Base-by-base conservation (phyloP, 2,329 filamentous ascomycete species). In the Epichloe bromicola region DNA sequence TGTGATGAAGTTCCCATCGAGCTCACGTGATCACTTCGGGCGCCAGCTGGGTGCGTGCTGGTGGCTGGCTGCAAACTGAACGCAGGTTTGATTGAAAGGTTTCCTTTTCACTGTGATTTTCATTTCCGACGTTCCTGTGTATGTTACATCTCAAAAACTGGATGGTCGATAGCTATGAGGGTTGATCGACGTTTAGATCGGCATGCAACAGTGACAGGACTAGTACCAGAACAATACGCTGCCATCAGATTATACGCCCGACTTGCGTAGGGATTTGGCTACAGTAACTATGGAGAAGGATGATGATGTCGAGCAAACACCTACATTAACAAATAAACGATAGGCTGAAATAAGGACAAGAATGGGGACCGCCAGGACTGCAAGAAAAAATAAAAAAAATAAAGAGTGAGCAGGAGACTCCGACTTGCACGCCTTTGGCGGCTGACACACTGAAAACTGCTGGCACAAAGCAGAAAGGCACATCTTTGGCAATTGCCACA, bases 381-480 rank as follows among this genome's bases (percentile, higher is more conserved):
- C 23, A 2, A 26, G 17, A 17, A 46, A 49, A 46, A 53, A 48
- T 42, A 53, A 41, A 42, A 38, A 46, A 37, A 17, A 26, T n/a
- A 49, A 45, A 46, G 17, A n/a, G 10, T 30, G 33, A 46, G 33
- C 48, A 46, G 39, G 44, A 48, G 44, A 51, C 48, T 48, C 57
- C 54, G 50, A 53, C 49, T 54, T 53, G 50, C 58, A 56, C 51
- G 55, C 53, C 56, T 48, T 52, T 49, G 45, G 52, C 53, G 55
- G 44, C 54, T 44, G 46, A 59, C 49, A 52, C 48, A 51, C 46
- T 47, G 52, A 50, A 49, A 50, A 20, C 30, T 44, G 43, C 50
- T 52, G 49, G 51, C 48, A 50, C 49, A 46, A 50, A 46, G 34
- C 20, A 51, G 4, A 38, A 49, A 46, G 33, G 33, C 40, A 44